Evolutionary conservation across 768 basidiomycete genomes (phyloP), one percentile per base, ranked within the genome.

Genomic region (Tephrocybe rancida): DNA sequence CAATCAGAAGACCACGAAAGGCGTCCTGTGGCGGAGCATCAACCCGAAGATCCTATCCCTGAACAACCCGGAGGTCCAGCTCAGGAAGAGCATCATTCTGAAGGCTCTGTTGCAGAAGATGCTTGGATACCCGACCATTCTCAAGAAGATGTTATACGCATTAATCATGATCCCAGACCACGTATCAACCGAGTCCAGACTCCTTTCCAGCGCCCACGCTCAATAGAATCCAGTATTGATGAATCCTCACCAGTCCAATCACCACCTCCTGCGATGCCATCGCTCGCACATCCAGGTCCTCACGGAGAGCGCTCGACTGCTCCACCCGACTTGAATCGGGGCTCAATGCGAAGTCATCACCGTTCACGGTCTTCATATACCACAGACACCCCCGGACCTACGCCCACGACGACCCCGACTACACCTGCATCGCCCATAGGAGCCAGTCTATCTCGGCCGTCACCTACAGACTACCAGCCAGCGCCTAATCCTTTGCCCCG

Each of bases 261-360:
- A 62, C 3, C 87, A 81, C 24, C 26, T 8, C 0, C 88, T 88
- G 0, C 68, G 69, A 41, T 27, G 5, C 41, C 38, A 21, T 35
- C 5, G 2, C 50, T 24, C 10, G 30, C 7, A 14, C 24, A 5
- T 6, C 25, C 32, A 26, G 24, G 26, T 19, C 37, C 29, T 41
- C 29, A 26, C 7, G 13, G 39, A 41, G 13, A 14, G 19, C 16
- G 4, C 44, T 25, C 22, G 32, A 8, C 3, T 32, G 13, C 25
- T 14, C 11, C 38, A 34, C n/a, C 29, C 18, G 9, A 8, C 5
- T 1, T 2, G 21, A 35, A 18, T 8, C 37, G 21, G 10, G 37
- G 44, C 13, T 30, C 44, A 2, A 39, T 19, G 9, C 16, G 13
- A 16, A 43, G 42, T 29, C 26, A 19, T 9, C 6, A 7, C 18